Conservation (phyloP, 192 early-diverging fungal genomes). For the Thamnidium elegans region DNA sequence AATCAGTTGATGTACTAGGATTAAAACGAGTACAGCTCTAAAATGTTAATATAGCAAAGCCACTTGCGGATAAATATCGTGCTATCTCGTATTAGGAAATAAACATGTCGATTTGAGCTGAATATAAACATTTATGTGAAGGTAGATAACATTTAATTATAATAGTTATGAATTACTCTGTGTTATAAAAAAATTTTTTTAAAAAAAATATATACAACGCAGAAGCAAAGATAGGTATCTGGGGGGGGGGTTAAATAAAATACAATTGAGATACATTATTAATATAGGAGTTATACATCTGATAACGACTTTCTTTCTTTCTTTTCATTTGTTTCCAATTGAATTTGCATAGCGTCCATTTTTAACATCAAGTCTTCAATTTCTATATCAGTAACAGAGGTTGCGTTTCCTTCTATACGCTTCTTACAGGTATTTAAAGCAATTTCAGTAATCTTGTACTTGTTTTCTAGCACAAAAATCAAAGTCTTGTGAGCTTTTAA, state of each 20-base stretch:
- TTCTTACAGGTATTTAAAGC: background rate
- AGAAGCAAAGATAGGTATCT: background rate
- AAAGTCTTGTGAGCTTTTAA: background rate
- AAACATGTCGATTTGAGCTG: no score
- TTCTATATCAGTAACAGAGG: slow-evolving; percentile 11
- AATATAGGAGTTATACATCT: background rate
- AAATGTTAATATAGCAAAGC: no score
- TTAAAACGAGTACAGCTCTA: no score
- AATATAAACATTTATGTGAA: no score
- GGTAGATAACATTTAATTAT: no score
- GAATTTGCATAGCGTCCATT: slow-evolving; percentile 24
- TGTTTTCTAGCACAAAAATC: background rate
- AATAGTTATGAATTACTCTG: no score
- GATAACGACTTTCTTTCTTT: background rate
- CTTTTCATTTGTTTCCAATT: slow-evolving; percentile 7
- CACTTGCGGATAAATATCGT: no score
- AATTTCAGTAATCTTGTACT: background rate
- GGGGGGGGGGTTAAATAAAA: background rate
- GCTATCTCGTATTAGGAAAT: no score
- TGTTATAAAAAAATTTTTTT: no score
- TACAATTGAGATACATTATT: background rate
- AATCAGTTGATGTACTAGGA: no score
- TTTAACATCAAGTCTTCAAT: slow-evolving; percentile 17
- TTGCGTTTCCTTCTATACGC: background rate
- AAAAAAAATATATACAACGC: no score